These are phyloP conservation scores for Diaporthe longicolla DNA, from an alignment of 2,329 filamentous ascomycete species.

Conservation along the genomic window DNA sequence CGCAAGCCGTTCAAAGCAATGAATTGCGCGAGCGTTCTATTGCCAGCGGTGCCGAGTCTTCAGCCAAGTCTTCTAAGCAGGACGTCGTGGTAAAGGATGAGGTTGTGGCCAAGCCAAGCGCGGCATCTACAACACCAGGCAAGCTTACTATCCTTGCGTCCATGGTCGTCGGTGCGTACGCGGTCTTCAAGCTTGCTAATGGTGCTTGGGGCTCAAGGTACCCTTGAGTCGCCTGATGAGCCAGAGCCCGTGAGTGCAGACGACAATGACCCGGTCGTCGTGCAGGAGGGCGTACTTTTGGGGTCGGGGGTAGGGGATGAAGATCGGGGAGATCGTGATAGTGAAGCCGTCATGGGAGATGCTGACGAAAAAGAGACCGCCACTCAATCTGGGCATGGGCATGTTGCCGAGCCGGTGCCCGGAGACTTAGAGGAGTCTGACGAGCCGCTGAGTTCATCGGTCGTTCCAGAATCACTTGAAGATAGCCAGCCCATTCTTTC, in stretches of 20 bases:
- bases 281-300: slow-evolving; percentile 37
- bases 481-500: not conserved
- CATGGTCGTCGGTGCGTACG: slow-evolving; percentile 43
- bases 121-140: slow-evolving; percentile 42
- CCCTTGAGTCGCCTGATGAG: slow-evolving; percentile 40
- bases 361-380: slow-evolving; percentile 40
- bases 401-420: slow-evolving; percentile 10
- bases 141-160: slow-evolving; percentile 44
- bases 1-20: slow-evolving; percentile 33
- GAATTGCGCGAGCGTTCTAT: slow-evolving; percentile 41
- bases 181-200: slow-evolving; percentile 44
- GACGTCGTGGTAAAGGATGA: slow-evolving; percentile 42
- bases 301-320: slow-evolving; percentile 38
- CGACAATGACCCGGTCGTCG: slow-evolving; percentile 41
- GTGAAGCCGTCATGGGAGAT: slow-evolving; percentile 38
- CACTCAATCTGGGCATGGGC: slow-evolving; percentile 11
- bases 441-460: slow-evolving; percentile 7
- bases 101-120: slow-evolving; percentile 37
- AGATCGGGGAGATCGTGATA: slow-evolving; percentile 41
- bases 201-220: slow-evolving; percentile 43
- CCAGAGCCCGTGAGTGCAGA: slow-evolving; percentile 37
- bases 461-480: not conserved
- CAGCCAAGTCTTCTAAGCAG: slow-evolving; percentile 42
- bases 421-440: not conserved
- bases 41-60: slow-evolving; percentile 41